Base-by-base conservation (phyloP, 164 flowering plant genomes). In the Hamamelis virginiana region DNA sequence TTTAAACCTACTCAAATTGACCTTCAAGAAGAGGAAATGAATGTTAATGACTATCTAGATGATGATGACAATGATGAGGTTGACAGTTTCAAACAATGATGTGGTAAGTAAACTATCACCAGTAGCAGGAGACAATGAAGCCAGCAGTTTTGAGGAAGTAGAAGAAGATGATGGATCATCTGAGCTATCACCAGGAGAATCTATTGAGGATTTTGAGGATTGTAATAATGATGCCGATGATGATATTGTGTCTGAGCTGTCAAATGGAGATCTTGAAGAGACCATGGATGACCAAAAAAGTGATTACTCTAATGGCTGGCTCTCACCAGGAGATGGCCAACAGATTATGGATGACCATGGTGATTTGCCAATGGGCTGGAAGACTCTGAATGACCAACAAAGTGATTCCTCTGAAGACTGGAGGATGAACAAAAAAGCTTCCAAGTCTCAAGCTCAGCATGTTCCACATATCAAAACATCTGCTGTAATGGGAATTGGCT, bases 401-500 rank as follows among this genome's bases (percentile, higher is more conserved):
- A 71, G 50, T 8, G 72, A 72, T 27, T 46, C 72, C 47, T 33
- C 62, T 13, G 52, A 63, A 22, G 67, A 68, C 22, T 44, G 28
- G 61, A 65, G 28, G 48, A 22, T 59, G 50, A 46, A 16, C 57
- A 68, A 28, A 47, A 74, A 78, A 25, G 82, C 51, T 65, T 25
- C 77, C 16, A 66, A 64, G 21, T 58, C 70, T 65, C 75, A 72
- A 64, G 44, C 68, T 69, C 72, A 70, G 59, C 69, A 68, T 52
- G 66, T 48, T 59, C 84, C 90, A 9, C 83, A 78, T 73, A 81
- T 92, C 48, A 86, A 80, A 81, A 83, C 86, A 51, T 95, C 99
- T 67, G 96, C 96, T 3, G 56, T 84, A 11, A 86, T 73, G 64
- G 93, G 97, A 63, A 85, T 89, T 69, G 99, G 99, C 12, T 76